Percentiles rank a stretch among this genome's conserved stretches.
Evolutionary conservation across 805 yeast genomes (phyloP).

Genomic region (Hanseniaspora occidentalis): DNA sequence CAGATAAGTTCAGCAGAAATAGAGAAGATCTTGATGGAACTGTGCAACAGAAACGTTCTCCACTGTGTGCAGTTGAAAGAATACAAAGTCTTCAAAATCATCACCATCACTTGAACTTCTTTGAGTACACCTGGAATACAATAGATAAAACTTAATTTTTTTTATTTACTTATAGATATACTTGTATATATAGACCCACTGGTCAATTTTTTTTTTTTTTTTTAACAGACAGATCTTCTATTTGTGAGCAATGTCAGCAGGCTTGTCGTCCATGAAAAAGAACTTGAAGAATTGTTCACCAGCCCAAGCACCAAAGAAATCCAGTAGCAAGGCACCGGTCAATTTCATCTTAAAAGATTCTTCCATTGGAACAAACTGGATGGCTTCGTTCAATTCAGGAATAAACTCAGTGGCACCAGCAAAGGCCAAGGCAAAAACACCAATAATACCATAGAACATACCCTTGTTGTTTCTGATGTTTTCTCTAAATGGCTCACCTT

Average conservation of each 20-base stretch:
- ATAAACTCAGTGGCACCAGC: slow-evolving; percentile 89
- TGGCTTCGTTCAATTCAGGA: slow-evolving; percentile 87
- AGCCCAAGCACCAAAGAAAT: slow-evolving; percentile 62
- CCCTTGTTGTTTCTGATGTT: slow-evolving; percentile 83
- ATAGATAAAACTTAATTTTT: not conserved
- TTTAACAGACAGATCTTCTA: too few species aligned
- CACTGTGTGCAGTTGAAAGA: not conserved
- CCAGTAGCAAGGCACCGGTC: slow-evolving; percentile 59
- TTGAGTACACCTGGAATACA: too few species aligned
- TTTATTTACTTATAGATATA: not conserved
- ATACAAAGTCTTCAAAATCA: not conserved
- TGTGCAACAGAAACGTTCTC: not conserved
- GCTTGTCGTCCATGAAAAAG: slow-evolving; percentile 80
- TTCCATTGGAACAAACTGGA: slow-evolving; percentile 85
- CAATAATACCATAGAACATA: slow-evolving; percentile 89
- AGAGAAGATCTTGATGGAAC: not conserved
- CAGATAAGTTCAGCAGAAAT: not conserved
- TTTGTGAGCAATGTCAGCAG: slow-evolving; percentile 23
- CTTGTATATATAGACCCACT: not conserved
- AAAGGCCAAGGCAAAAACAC: slow-evolving; percentile 79
- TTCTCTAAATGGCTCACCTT: slow-evolving; percentile 94
- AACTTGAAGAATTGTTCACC: slow-evolving; percentile 73
- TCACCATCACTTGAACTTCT: too few species aligned
- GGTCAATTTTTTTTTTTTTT: too few species aligned
- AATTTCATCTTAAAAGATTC: slow-evolving; percentile 61